Conservation (phyloP, 208 protist species). For the Acanthamoeba quina region DNA sequence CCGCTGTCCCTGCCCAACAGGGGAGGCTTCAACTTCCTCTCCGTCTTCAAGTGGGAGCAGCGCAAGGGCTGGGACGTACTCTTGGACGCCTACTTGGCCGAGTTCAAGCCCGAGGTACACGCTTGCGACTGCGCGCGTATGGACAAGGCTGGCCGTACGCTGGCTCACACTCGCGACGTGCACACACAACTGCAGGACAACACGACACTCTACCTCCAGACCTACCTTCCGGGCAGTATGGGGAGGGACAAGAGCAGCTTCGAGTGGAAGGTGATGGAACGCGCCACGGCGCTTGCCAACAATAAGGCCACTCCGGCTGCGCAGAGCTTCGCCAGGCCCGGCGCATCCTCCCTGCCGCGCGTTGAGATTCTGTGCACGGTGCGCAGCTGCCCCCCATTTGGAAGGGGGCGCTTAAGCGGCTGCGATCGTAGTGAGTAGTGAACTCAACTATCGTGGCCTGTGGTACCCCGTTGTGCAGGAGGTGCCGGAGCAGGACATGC, state of each 20-base stretch:
- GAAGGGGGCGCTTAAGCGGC: too few species aligned
- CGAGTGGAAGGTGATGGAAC: not conserved
- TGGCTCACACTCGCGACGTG: not conserved
- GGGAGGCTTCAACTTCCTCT: constrained; percentile 78
- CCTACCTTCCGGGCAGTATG: not conserved
- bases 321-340: not conserved
- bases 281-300: not conserved
- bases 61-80: constrained; percentile 81
- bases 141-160: not conserved
- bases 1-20: constrained; percentile 51
- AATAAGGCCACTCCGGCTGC: not conserved
- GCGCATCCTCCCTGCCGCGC: constrained; percentile 13
- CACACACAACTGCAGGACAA: not conserved
- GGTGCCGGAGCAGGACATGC: constrained; percentile 79
- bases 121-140: not conserved
- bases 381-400: not conserved
- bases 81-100: constrained; percentile 66
- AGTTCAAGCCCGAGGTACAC: constrained; percentile 71
- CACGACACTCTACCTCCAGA: constrained; percentile 68
- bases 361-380: constrained; percentile 42
- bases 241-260: constrained; percentile 3
- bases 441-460: not conserved
- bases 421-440: too few species aligned
- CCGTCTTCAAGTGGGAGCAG: constrained; percentile 83
- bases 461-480: constrained; percentile 4